Conservation (phyloP, 345 rosid genomes). For the Kandelia obovata region DNA sequence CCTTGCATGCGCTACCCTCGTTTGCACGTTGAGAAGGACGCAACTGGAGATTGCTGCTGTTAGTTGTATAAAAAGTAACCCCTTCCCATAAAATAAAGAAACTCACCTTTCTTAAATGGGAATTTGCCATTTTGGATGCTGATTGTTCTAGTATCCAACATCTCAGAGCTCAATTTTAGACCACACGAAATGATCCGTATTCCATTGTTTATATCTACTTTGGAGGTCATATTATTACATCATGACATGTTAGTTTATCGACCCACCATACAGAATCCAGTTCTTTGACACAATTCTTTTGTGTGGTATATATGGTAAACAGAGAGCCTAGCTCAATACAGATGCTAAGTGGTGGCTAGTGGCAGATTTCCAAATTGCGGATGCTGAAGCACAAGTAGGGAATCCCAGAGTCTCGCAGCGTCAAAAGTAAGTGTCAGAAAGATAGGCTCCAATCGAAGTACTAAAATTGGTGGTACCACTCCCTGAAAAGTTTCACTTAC, state of each 20-base stretch:
- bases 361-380: neutral
- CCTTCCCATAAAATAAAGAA: conserved; percentile 32
- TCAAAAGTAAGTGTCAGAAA: conserved; percentile 72
- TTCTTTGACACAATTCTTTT: neutral
- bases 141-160: too few relatives aligned
- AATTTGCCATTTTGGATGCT: too few relatives aligned
- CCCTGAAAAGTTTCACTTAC: conserved; percentile 24
- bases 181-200: too few relatives aligned
- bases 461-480: conserved; percentile 68
- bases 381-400: conserved; percentile 35
- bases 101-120: neutral
- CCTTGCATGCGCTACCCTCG: conserved; percentile 33
- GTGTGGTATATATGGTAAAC: neutral
- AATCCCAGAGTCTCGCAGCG: conserved; percentile 66
- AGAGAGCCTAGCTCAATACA: neutral
- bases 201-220: neutral
- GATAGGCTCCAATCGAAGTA: conserved; percentile 64
- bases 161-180: too few relatives aligned
- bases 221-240: neutral
- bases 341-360: too few relatives aligned
- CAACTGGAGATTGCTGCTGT: conserved; percentile 54
- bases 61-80: conserved; percentile 50
- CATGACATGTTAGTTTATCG: neutral
- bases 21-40: conserved; percentile 47
- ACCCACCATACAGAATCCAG: neutral